Evolutionary conservation across 345 rosid genomes (phyloP).

Genomic region (Raphanus raphanistrum): DNA sequence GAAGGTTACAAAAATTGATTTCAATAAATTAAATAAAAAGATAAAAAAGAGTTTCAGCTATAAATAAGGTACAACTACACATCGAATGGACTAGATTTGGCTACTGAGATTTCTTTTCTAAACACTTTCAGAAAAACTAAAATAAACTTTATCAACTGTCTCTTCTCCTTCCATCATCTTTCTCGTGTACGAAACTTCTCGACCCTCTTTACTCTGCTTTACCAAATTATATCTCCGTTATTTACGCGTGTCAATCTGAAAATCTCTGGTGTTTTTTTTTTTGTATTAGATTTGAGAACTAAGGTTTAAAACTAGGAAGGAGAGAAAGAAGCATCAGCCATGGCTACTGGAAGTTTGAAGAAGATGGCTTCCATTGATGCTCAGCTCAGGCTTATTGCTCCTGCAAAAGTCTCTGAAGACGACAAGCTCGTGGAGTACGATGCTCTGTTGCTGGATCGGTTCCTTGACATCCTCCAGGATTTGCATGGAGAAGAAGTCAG

Average conservation of each 20-base stretch:
- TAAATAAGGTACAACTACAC: constrained; percentile 29
- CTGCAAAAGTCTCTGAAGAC: constrained; percentile 85
- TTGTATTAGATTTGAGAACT: not conserved
- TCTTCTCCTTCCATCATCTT: constrained; percentile 28
- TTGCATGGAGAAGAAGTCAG: constrained; percentile 86
- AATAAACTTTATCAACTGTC: not conserved
- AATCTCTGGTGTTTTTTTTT: not conserved
- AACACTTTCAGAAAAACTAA: not conserved
- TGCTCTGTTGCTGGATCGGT: constrained; percentile 85
- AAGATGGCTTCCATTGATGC: constrained; percentile 94
- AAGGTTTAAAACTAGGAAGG: not conserved
- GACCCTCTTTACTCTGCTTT: constrained; percentile 1
- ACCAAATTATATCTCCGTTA: constrained; percentile 30
- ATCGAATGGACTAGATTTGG: constrained; percentile 28
- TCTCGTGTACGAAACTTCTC: constrained; percentile 37
- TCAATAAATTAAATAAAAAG: not conserved
- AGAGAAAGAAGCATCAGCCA: constrained; percentile 11
- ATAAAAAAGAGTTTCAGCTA: not conserved
- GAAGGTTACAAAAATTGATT: not conserved
- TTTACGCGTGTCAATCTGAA: constrained; percentile 26
- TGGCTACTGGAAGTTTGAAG: constrained; percentile 68
- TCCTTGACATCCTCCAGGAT: constrained; percentile 91
- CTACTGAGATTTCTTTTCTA: not conserved
- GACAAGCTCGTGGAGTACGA: constrained; percentile 94
- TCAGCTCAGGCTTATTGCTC: constrained; percentile 83